Conservation (phyloP, 768 basidiomycete genomes). For the Tubosaeta brunneosetosa region DNA sequence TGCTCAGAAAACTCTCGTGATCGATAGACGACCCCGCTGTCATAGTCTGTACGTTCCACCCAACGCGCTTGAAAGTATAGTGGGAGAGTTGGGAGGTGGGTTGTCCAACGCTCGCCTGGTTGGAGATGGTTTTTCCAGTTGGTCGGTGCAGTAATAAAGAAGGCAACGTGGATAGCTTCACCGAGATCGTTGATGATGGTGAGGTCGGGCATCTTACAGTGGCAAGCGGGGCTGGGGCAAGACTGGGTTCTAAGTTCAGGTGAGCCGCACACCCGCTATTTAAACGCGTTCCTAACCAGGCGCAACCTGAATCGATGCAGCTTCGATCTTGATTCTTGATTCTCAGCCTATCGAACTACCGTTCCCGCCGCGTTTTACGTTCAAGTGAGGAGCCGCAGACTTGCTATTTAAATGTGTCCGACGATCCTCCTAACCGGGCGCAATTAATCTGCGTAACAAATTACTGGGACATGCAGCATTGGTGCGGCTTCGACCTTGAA, state of each 20-base stretch:
- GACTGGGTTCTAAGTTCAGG: not conserved
- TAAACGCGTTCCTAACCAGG: no score
- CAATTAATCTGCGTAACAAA: no score
- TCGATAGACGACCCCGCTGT: slow-evolving; percentile 2
- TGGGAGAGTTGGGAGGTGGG: slow-evolving; percentile 5
- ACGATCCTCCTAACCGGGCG: no score
- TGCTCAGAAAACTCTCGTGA: slow-evolving; percentile 11
- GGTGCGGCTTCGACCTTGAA: no score
- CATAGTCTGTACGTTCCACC: slow-evolving; percentile 9
- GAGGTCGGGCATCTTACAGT: slow-evolving; percentile 15
- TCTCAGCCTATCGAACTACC: no score
- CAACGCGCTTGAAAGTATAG: slow-evolving; percentile 15
- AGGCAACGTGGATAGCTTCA: slow-evolving; percentile 17
- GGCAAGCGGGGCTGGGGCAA: no score
- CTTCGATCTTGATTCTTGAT: no score
- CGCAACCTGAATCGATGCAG: no score
- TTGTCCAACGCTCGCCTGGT: slow-evolving; percentile 16
- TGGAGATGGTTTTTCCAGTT: slow-evolving; percentile 17
- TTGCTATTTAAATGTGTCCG: not conserved
- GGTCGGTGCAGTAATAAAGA: slow-evolving; percentile 13
- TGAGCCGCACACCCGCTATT: not conserved
- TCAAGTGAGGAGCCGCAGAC: no score
- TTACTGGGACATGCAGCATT: not conserved
- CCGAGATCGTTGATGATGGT: slow-evolving; percentile 18
- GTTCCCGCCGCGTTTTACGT: no score